Evolutionary conservation across 768 basidiomycete genomes (phyloP), one percentile per base, ranked within the genome.

Genomic region (Phanerochaete sordida): DNA sequence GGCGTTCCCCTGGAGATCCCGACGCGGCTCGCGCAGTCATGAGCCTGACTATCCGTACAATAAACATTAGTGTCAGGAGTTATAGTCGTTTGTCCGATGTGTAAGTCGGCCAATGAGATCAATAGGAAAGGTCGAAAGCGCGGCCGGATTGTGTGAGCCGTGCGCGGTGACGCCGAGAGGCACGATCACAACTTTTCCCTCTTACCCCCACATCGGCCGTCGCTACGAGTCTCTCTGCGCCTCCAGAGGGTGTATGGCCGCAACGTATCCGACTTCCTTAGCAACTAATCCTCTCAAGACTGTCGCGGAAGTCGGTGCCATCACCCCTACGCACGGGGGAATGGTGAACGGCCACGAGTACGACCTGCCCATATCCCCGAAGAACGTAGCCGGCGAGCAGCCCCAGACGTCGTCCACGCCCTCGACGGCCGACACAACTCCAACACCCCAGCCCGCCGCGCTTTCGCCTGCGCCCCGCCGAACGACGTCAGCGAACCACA

Each of bases 261-360:
- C 79, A 63, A 51, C 53, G 9, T 85, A 83, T 69, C 79, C 80
- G n/a, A 77, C 79, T 21, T 76, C 81, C 23, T 72, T 84, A 50
- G 77, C 76, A 60, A 73, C 57, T 30, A 62, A 73, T 47, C 56
- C 52, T 30, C 61, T 58, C 46, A 56, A 54, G 45, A 56, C 61
- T 50, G 63, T 58, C 56, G 61, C 57, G 51, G 68, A 68, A 63
- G 65, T 63, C 47, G 78, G 76, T 62, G 63, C 73, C 49, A 55
- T 65, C 47, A 79, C 78, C 46, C 81, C 82, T 55, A 78, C 82
- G 50, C 82, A 85, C 72, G 84, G 81, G 59, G 80, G 79, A 55
- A 76, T 75, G 60, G 77, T 83, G 72, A 74, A 71, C 62, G 85
- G 82, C 65, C 80, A 85, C 79, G 86, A 87, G 78, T 87, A 82